Evolutionary conservation across 2,329 filamentous ascomycete species (phyloP), one percentile per base, ranked within the genome.

Genomic region (Fonsecaea monophora): DNA sequence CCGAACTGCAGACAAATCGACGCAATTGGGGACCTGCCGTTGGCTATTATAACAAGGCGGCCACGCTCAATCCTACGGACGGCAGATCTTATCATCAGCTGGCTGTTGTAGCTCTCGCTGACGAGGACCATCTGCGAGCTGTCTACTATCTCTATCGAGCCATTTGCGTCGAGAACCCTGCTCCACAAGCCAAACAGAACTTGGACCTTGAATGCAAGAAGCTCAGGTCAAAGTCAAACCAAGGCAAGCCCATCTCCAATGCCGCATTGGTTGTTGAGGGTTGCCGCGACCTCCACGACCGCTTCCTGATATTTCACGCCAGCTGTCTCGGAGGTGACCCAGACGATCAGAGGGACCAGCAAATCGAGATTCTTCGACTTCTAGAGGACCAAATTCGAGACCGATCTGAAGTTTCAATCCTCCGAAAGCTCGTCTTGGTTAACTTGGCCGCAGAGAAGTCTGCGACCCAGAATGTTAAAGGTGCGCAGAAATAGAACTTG

Each of bases 131-230:
- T 76, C 85, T 98, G 59, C 88, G 92, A 68, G 89, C 92, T 9
- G 90, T 96, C 35, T 98, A 97, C 78, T 89, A 97, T 77, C 87
- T 98, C 48, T 95, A 97, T 76, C 89, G 94, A 69, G 90, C 94
- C 15, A 85, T 95, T 72, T 89, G 89, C 8, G 89, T 92, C 37
- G 84, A 88, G 60, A 83, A 89, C 48, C 92, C 93, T 4, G 89
- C 95, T 74, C 89, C 90, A 0, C 86, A 89, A 54, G 93, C 92
- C 2, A 83, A 85, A 65, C 81, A 83, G 18, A 98, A 98, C 74
- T 83, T 99, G 57, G 89, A 92, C 73, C 83, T 89, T 62, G 92
- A 95, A 76, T 94, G 97, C 76, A 86, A 85, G 73, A 90, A 89
- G 73, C 84, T 89, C 45, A 81, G 68, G 77, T 79, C 53, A 82